Evolutionary conservation across 2,329 filamentous ascomycete species (phyloP).

Genomic region (Cladosporium sp.): DNA sequence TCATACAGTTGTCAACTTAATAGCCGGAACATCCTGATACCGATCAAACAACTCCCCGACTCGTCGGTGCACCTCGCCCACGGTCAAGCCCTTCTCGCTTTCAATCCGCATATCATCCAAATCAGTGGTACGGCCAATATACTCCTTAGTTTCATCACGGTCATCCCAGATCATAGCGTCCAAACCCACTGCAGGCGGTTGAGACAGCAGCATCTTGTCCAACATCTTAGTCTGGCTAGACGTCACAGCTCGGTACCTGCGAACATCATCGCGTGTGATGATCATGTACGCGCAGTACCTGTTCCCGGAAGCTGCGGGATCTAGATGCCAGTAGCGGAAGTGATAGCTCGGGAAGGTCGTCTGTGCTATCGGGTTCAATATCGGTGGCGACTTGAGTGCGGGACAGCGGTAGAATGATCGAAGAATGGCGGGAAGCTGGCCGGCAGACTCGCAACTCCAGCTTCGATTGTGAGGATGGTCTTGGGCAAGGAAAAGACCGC

Average conservation of each 20-base stretch:
- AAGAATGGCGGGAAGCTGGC: conserved; percentile 14
- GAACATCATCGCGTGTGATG: conserved; percentile 24
- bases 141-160: conserved; percentile 28
- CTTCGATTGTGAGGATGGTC: conserved; percentile 13
- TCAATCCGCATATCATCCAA: conserved; percentile 23
- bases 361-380: conserved; percentile 28
- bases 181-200: conserved; percentile 25
- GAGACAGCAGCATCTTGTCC: conserved; percentile 27
- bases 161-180: conserved; percentile 28
- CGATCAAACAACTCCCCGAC: conserved; percentile 26
- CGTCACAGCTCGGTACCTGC: conserved; percentile 13
- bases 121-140: conserved; percentile 25
- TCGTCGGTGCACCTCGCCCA: conserved; percentile 26
- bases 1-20: conserved; percentile 30
- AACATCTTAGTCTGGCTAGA: conserved; percentile 21
- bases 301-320: conserved; percentile 20
- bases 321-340: conserved; percentile 28
- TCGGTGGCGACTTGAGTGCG: conserved; percentile 18
- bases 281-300: conserved; percentile 27
- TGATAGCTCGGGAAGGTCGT: conserved; percentile 27
- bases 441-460: conserved; percentile 16
- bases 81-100: conserved; percentile 25
- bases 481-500: conserved; percentile 25
- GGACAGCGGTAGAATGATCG: conserved; percentile 16
- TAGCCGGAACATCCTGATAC: conserved; percentile 27